A percentile compares a stretch with the other conserved stretches of the same genome.
These are phyloP conservation scores for Chloris gayana DNA, from an alignment of 176 grass and related monocot genomes.

Conservation along the genomic window DNA sequence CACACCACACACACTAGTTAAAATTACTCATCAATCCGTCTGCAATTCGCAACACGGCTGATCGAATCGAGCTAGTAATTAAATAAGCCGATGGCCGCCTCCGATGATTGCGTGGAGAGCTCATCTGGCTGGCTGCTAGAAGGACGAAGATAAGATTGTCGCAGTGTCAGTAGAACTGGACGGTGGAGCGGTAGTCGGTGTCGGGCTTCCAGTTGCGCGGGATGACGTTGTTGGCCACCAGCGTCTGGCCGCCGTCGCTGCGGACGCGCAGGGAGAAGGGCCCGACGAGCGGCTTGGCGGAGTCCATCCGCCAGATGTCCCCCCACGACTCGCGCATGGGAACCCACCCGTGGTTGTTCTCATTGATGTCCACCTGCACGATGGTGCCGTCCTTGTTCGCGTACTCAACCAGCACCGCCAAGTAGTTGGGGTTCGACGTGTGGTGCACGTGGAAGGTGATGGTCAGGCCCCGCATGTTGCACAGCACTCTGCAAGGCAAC, in stretches of 20 bases:
- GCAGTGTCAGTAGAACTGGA: slow-evolving; percentile 60
- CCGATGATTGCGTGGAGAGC: not conserved
- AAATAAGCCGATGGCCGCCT: slow-evolving; percentile 4
- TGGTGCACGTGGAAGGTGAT: slow-evolving; percentile 52
- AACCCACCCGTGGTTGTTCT: slow-evolving; percentile 26
- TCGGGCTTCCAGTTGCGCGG: slow-evolving; percentile 60
- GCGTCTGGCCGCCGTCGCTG: slow-evolving; percentile 56
- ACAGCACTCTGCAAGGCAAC: slow-evolving; percentile 31
- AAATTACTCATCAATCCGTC: not conserved
- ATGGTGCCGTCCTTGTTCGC: slow-evolving; percentile 51
- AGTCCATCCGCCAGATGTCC: slow-evolving; percentile 58
- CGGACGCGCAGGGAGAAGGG: slow-evolving; percentile 73
- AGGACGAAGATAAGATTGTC: no score
- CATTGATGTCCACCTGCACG: slow-evolving; percentile 41
- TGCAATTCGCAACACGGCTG: not conserved
- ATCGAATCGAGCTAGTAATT: not conserved
- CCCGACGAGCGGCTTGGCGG: slow-evolving; percentile 35
- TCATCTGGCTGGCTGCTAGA: not conserved
- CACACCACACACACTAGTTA: slow-evolving; percentile 18
- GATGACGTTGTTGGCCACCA: slow-evolving; percentile 64
- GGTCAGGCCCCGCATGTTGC: slow-evolving; percentile 35
- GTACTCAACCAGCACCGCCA: slow-evolving; percentile 49
- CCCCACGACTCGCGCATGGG: slow-evolving; percentile 59
- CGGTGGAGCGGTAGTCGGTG: slow-evolving; percentile 62
- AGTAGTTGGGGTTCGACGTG: slow-evolving; percentile 56